Base-by-base conservation (phyloP, 331 rosid genomes). In the Prunus yedoensis region DNA sequence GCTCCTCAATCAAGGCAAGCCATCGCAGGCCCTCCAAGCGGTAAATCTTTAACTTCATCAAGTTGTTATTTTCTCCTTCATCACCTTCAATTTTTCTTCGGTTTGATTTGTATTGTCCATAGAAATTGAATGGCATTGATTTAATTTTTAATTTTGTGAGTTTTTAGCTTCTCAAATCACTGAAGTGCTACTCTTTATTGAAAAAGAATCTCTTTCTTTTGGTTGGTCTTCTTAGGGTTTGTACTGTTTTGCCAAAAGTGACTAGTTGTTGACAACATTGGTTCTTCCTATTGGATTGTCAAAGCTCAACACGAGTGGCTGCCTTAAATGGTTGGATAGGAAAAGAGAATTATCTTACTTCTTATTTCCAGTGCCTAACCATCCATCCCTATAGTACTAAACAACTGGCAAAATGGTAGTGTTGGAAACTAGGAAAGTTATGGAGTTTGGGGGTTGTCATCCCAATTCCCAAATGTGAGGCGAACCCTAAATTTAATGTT, bases 1-100 rank as follows among this genome's bases (percentile, higher is more conserved):
- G 47, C 85, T 95, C 78, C 88, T 92, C 81, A 79, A 74, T 78
- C 87, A 95, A 82, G 97, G 97, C 32, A 89, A 92, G 46, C 97
- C 97, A 73, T 74, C 96, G 13, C 97, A 90, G 83, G 97, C 99
- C 41, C 96, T 95, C 76, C 92, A 92, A 83, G 96, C 96, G 90
- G 98, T 95, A 89, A 66, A 21, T 10, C 38, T 71, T 63, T 73
- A 35, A 74, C 2, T 13, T 51, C 32, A 23, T 20, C 65, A 2
- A 10, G 78, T 30, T 80, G 54, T 38, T 20, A 52, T 54, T 43
- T n/a, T 30, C 3, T 30, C 1, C 13, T 35, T 47, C 17, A 16
- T 28, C 57, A 18, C 51, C 60, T 51, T 38, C 16, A 2, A 71
- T 14, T 56, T 43, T 57, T 6, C 10, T 30, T 70, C 12, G 0